Percentiles rank a stretch among this genome's conserved stretches.
These are phyloP conservation scores for Aspergillus fructus DNA, from an alignment of 2,329 filamentous ascomycete genomes.

Conservation along the genomic window DNA sequence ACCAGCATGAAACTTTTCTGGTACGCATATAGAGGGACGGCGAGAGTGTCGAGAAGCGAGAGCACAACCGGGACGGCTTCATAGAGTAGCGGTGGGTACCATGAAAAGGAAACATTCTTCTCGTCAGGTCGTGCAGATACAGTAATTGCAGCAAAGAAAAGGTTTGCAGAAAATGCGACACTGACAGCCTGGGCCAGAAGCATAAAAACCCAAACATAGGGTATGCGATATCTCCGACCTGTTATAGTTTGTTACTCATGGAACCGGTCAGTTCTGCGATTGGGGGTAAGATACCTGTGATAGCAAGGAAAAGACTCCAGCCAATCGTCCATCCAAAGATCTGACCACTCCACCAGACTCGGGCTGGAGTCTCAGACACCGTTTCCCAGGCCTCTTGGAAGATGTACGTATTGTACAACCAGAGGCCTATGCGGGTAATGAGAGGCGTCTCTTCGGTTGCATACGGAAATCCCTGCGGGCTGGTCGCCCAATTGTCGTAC, in stretches of 20 bases:
- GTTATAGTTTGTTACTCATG: not conserved
- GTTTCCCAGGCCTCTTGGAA: conserved; percentile 56
- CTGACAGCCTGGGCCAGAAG: conserved; percentile 59
- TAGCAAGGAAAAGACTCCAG: conserved; percentile 58
- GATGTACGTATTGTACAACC: conserved; percentile 56
- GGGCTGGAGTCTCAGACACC: conserved; percentile 53
- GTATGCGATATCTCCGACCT: conserved; percentile 56
- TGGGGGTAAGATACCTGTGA: conserved; percentile 49
- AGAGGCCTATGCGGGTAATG: conserved; percentile 42
- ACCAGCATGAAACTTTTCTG: conserved; percentile 23
- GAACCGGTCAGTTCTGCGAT: not conserved
- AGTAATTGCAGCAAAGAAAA: conserved; percentile 50
- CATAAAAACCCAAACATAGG: conserved; percentile 57
- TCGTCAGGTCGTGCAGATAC: conserved; percentile 14
- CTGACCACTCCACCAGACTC: conserved; percentile 65
- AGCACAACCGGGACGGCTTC: conserved; percentile 10
- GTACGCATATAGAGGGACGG: conserved; percentile 21
- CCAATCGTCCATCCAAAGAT: conserved; percentile 55
- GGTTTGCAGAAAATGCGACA: conserved; percentile 61
- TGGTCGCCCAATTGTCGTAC: conserved; percentile 51
- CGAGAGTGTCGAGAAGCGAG: conserved; percentile 19
- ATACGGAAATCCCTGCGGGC: not conserved
- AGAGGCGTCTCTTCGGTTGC: conserved; percentile 26
- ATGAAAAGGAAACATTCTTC: not conserved
- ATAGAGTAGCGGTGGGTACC: conserved; percentile 3